Evolutionary conservation across 2,329 filamentous ascomycete species (phyloP).

Genomic region (Exserohilum turcica): DNA sequence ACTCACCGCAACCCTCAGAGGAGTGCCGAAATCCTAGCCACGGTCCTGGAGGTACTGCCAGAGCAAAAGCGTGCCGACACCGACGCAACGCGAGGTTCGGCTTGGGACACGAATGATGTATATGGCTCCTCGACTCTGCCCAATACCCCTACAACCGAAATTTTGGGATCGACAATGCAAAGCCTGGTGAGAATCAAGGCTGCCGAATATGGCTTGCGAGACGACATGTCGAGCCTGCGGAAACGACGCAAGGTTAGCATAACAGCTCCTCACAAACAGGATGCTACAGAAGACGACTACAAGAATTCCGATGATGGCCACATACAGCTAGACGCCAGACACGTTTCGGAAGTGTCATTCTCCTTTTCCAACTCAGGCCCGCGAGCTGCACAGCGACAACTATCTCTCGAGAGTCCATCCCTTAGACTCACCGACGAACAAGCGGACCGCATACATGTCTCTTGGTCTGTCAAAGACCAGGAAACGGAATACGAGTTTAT

Average conservation of each 20-base stretch:
- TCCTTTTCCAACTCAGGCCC: neutral
- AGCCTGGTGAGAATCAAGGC: neutral
- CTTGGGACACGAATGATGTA: neutral
- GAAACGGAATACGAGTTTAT: conserved; percentile 11
- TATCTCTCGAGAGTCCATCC: neutral
- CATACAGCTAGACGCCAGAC: neutral
- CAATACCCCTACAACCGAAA: neutral
- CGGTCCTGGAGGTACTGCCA: conserved; percentile 4
- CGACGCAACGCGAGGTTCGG: too few relatives aligned
- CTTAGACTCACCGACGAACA: conserved; percentile 14
- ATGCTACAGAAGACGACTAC: neutral
- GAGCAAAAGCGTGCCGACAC: neutral
- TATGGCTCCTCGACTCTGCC: neutral
- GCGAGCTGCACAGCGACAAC: neutral
- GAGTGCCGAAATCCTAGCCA: conserved; percentile 3
- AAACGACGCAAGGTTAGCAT: conserved; percentile 4
- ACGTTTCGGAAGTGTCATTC: neutral
- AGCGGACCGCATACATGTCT: conserved; percentile 9
- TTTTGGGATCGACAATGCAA: neutral
- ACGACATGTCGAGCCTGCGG: neutral
- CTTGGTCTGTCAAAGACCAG: conserved; percentile 14
- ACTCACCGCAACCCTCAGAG: conserved; percentile 16
- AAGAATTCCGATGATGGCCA: neutral
- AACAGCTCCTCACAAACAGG: neutral
- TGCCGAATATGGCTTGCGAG: neutral